A percentile compares a stretch with the other conserved stretches of the same genome.
Conservation (phyloP, 2,329 filamentous ascomycete species). For the Fusarium xyrophilum region DNA sequence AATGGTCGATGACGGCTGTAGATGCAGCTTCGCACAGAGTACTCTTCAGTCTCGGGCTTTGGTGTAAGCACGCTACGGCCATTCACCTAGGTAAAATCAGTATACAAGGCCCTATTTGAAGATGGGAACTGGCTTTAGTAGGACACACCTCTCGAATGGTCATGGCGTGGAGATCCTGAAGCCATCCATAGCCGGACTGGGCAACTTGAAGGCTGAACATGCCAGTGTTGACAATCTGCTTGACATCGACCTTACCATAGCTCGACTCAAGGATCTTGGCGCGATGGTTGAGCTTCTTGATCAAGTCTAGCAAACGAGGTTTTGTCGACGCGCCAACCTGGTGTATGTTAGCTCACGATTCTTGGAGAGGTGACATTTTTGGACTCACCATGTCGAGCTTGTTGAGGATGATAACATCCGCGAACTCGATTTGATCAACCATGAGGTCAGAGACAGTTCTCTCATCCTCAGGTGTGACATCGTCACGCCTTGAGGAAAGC, state of each 20-base stretch:
- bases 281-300: slow-evolving; percentile 69
- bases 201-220: slow-evolving; percentile 70
- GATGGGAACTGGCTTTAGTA: no score
- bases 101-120: background rate
- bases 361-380: fast-evolving
- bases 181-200: slow-evolving; percentile 71
- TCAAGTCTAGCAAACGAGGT: slow-evolving; percentile 57
- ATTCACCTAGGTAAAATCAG: slow-evolving; percentile 46
- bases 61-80: slow-evolving; percentile 63
- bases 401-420: slow-evolving; percentile 75
- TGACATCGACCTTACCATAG: slow-evolving; percentile 66
- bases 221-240: slow-evolving; percentile 69
- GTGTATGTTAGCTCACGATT: background rate
- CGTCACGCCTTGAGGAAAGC: slow-evolving; percentile 67
- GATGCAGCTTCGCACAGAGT: slow-evolving; percentile 74
- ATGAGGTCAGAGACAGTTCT: slow-evolving; percentile 77
- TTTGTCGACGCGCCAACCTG: slow-evolving; percentile 52
- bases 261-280: slow-evolving; percentile 69
- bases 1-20: slow-evolving; percentile 67
- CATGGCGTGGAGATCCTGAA: slow-evolving; percentile 73
- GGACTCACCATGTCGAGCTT: slow-evolving; percentile 67
- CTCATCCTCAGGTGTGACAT: slow-evolving; percentile 71
- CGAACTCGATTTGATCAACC: slow-evolving; percentile 80
- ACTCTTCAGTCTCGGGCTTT: slow-evolving; percentile 76
- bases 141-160: slow-evolving; percentile 67